These are phyloP conservation scores for Rhodotorula sphaerocarpa DNA, from an alignment of 768 basidiomycete genomes.

Conservation along the genomic window DNA sequence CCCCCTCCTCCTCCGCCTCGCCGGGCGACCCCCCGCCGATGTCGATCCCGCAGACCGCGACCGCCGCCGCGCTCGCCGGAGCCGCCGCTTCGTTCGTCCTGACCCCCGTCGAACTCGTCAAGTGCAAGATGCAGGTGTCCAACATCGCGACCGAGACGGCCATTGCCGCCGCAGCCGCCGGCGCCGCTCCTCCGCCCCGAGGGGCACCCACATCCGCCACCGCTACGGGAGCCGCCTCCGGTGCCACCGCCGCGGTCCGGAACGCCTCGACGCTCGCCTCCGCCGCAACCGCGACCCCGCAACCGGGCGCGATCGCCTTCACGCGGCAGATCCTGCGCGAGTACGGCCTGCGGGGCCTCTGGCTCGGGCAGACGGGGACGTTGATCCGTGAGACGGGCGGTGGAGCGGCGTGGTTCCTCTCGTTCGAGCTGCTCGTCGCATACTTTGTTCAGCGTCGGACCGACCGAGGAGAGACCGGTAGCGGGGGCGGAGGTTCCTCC, in stretches of 20 bases:
- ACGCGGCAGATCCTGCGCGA: slow-evolving; percentile 56
- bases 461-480: slow-evolving; percentile 7
- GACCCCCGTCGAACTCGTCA: slow-evolving; percentile 91
- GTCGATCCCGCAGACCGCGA: slow-evolving; percentile 59
- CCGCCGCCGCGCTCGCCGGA: slow-evolving; percentile 83
- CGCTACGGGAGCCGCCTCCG: no score
- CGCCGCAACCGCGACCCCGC: slow-evolving; percentile 3
- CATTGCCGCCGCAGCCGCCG: neutral
- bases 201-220: no score
- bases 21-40: slow-evolving; percentile 43
- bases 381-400: slow-evolving; percentile 89
- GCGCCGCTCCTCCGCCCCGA: neutral
- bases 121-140: slow-evolving; percentile 97
- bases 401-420: slow-evolving; percentile 78
- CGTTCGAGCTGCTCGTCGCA: slow-evolving; percentile 68
- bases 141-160: slow-evolving; percentile 48
- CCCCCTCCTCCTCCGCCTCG: slow-evolving; percentile 38
- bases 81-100: slow-evolving; percentile 75
- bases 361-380: slow-evolving; percentile 92
- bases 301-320: slow-evolving; percentile 65
- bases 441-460: slow-evolving; percentile 51
- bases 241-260: no score
- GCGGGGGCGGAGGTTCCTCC: neutral
- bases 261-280: neutral
- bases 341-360: slow-evolving; percentile 74